These are phyloP conservation scores for Catharanthus roseus DNA, from an alignment of 257 asterid species.

Conservation along the genomic window DNA sequence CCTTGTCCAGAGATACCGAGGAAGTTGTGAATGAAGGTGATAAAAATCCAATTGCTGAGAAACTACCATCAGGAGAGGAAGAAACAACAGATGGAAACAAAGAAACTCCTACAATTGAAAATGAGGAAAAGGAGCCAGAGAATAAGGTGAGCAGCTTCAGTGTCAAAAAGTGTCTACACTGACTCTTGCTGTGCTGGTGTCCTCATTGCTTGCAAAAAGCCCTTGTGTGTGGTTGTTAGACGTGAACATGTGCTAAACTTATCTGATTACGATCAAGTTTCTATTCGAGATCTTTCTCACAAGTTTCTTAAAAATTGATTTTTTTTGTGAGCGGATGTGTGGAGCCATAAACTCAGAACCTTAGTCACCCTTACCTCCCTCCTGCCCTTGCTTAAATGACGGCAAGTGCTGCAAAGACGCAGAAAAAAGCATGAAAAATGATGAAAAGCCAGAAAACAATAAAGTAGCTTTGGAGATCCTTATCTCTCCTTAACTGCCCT, in stretches of 20 bases:
- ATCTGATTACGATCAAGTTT: too few species aligned
- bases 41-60: conserved; percentile 43
- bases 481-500: background rate
- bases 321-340: too few species aligned
- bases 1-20: conserved; percentile 43
- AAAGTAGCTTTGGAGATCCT: background rate
- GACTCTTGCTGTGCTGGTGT: background rate
- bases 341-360: too few species aligned
- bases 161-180: background rate
- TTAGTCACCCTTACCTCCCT: too few species aligned
- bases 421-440: background rate
- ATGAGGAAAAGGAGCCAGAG: conserved; percentile 72
- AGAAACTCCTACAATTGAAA: conserved; percentile 45
- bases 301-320: too few species aligned
- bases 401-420: background rate
- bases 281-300: too few species aligned
- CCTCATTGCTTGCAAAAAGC: background rate
- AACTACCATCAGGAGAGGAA: conserved; percentile 40
- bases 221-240: background rate
- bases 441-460: background rate
- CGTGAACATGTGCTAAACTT: background rate
- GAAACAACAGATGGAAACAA: conserved; percentile 43
- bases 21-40: conserved; percentile 53
- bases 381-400: background rate
- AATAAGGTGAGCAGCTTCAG: conserved; percentile 43